These are phyloP conservation scores for Fragilaria crotonensis DNA, from an alignment of 108 stramenopile species.

Conservation along the genomic window DNA sequence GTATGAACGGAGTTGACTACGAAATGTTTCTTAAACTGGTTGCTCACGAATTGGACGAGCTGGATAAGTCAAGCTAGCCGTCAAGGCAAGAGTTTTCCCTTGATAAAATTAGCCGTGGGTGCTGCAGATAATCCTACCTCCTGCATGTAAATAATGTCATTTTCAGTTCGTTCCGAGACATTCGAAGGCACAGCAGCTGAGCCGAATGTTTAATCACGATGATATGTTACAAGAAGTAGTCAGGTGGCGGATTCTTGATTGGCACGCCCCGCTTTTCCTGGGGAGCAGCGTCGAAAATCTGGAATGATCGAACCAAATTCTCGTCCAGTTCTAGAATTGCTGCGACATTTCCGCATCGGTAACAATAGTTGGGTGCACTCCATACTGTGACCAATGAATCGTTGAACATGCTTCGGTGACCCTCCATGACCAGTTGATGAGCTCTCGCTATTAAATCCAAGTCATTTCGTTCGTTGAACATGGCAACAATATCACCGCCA, in stretches of 20 bases:
- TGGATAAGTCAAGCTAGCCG: too few species aligned
- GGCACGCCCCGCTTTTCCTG: conserved; percentile 91
- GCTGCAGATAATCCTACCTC: background rate
- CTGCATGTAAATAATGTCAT: background rate
- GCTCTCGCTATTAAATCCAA: conserved; percentile 88
- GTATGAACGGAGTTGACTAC: too few species aligned
- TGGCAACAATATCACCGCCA: conserved; percentile 91
- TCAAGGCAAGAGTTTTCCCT: too few species aligned
- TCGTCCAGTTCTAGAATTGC: conserved; percentile 89
- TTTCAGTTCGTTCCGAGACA: background rate
- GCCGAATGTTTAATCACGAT: background rate
- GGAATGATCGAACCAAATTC: conserved; percentile 75
- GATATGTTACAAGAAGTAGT: conserved; percentile 86
- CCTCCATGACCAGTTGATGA: conserved; percentile 98
- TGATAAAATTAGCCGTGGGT: too few species aligned
- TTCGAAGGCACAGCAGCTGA: background rate
- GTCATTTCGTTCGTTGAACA: conserved; percentile 89
- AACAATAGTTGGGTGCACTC: conserved; percentile 96
- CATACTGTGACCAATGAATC: conserved; percentile 93
- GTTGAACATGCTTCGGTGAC: conserved; percentile 74
- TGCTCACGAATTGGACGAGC: too few species aligned
- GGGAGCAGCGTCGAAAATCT: conserved; percentile 97
- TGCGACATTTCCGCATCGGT: conserved; percentile 95
- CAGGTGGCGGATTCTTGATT: conserved; percentile 87
- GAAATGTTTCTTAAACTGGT: too few species aligned